These are phyloP conservation scores for Linnemannia zychae DNA, from an alignment of 192 early-diverging fungal species.

Conservation along the genomic window DNA sequence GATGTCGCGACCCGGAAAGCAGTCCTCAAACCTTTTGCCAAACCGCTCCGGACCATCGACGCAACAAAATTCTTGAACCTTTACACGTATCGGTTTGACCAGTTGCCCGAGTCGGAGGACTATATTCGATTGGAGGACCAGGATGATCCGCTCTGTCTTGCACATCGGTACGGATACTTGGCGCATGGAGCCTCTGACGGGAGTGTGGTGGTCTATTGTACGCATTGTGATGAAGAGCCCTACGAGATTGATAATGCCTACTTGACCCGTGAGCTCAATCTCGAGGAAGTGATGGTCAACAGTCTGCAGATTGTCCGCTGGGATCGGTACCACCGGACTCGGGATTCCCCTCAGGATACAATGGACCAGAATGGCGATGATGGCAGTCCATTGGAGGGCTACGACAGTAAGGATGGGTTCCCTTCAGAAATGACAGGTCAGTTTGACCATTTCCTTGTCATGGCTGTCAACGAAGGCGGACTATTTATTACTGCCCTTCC, in stretches of 20 bases:
- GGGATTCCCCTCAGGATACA: not conserved
- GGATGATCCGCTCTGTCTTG: conserved; percentile 62
- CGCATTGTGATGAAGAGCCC: conserved; percentile 11
- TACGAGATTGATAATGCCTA: conserved; percentile 15
- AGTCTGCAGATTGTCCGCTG: conserved; percentile 46
- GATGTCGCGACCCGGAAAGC: not conserved
- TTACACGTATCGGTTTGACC: conserved; percentile 14
- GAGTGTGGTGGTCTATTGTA: conserved; percentile 59
- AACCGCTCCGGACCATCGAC: conserved; percentile 19
- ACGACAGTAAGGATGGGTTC: conserved; percentile 38
- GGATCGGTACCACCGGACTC: conserved; percentile 24
- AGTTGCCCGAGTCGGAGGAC: conserved; percentile 6
- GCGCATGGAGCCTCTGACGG: conserved; percentile 59
- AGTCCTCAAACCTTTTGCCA: conserved; percentile 14
- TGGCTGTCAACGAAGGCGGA: conserved; percentile 35
- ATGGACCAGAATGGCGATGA: conserved; percentile 5
- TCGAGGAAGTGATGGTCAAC: conserved; percentile 21
- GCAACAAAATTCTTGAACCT: conserved; percentile 36
- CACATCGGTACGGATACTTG: conserved; percentile 62
- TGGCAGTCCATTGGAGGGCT: not conserved
- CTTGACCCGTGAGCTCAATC: not conserved
- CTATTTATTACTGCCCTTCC: conserved; percentile 39
- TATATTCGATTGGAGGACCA: conserved; percentile 10
- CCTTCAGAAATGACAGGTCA: conserved; percentile 21
- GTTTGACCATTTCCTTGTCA: conserved; percentile 48